A percentile compares a stretch with the other conserved stretches of the same genome.
phyloP scores from a whole-genome alignment of 768 basidiomycete genomes.

The Austroboletus eburneus region DNA sequence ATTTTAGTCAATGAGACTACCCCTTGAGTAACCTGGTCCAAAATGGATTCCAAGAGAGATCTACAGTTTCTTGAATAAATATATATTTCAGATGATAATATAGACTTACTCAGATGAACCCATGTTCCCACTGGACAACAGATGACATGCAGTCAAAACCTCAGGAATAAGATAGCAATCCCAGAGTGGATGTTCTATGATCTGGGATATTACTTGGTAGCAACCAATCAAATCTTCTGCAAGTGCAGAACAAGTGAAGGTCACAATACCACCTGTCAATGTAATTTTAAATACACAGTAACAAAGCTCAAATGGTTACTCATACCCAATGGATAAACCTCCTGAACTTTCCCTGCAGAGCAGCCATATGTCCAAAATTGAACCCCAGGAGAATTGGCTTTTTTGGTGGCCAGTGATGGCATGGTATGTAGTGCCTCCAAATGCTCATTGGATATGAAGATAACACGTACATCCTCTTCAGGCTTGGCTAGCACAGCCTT shows the following conservation, averaged over 20 bases:
- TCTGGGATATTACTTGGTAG: conserved; percentile 43
- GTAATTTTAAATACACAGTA: background rate
- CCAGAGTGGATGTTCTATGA: conserved; percentile 65
- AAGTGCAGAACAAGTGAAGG: conserved; percentile 63
- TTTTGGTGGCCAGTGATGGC: conserved; percentile 45
- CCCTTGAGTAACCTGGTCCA: conserved; percentile 46
- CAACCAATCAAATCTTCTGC: conserved; percentile 48
- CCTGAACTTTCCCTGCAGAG: conserved; percentile 62
- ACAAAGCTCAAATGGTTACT: too few relatives aligned
- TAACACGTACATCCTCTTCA: conserved; percentile 40
- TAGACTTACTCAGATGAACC: conserved; percentile 8
- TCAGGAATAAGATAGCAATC: conserved; percentile 61
- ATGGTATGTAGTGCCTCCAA: conserved; percentile 46
- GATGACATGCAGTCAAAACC: conserved; percentile 46
- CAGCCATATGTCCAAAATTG: conserved; percentile 71
- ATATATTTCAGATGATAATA: background rate
- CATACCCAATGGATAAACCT: conserved; percentile 67
- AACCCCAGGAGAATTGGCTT: conserved; percentile 40
- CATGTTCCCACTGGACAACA: conserved; percentile 3
- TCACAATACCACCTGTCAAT: conserved; percentile 62
- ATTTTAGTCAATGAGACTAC: conserved; percentile 49
- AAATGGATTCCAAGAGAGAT: conserved; percentile 17
- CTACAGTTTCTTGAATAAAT: background rate
- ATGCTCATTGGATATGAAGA: conserved; percentile 67
- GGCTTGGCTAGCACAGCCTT: conserved; percentile 36